phyloP scores from a whole-genome alignment of 345 rosid species.

The Ceriops zippeliana region DNA sequence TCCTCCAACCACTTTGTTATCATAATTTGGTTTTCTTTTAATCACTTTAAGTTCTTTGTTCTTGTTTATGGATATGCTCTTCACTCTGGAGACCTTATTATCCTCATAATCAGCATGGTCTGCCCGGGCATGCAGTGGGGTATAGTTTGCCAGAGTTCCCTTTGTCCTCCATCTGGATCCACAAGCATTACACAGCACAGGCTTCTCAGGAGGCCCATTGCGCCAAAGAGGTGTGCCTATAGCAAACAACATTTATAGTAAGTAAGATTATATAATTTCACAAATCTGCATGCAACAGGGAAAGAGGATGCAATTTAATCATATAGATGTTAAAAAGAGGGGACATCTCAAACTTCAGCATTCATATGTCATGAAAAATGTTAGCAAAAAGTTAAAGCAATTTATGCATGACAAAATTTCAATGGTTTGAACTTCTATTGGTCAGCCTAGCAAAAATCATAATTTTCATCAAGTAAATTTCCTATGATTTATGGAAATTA shows the following conservation, averaged over 20 bases:
- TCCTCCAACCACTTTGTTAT: conserved; percentile 37
- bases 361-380: neutral
- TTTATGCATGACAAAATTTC: neutral
- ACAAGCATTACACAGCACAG: conserved; percentile 96
- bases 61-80: conserved; percentile 50
- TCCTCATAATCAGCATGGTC: conserved; percentile 62
- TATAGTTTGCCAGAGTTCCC: conserved; percentile 79
- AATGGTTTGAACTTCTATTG: no score
- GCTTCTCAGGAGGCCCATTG: conserved; percentile 98
- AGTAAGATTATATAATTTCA: conserved; percentile 12
- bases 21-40: conserved; percentile 71
- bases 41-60: conserved; percentile 61
- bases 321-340: neutral
- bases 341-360: conserved; percentile 9
- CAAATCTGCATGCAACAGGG: neutral
- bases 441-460: no score
- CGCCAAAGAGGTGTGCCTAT: conserved; percentile 97
- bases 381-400: neutral
- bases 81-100: conserved; percentile 53
- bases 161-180: conserved; percentile 96
- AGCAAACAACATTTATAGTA: conserved; percentile 14
- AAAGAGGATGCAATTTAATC: neutral
- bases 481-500: neutral
- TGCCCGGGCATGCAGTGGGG: conserved; percentile 71
- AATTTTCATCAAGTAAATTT: neutral